phyloP scores from a whole-genome alignment of 2,329 filamentous ascomycete genomes.

The Phyllosticta capitalensis region DNA sequence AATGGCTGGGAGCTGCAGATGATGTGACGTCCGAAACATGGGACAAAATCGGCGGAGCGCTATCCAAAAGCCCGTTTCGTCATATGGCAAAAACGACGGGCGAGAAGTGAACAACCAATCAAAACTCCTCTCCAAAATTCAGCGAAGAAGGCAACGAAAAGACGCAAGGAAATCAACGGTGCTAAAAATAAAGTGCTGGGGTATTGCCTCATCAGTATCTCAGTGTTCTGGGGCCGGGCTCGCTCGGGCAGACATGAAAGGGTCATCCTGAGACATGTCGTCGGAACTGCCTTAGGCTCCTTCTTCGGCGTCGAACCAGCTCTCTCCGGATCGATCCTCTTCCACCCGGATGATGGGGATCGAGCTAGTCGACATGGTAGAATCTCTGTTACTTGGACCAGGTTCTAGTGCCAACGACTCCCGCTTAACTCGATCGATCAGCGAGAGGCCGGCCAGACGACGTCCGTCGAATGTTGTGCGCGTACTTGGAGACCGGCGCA shows the following conservation, averaged over 20 bases:
- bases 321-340: slow-evolving; percentile 6
- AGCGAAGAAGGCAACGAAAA: neutral
- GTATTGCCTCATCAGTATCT: slow-evolving; percentile 9
- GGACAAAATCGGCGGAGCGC: neutral
- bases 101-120: slow-evolving; percentile 1
- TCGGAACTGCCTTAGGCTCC: neutral
- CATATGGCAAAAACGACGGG: slow-evolving; percentile 7
- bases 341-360: neutral
- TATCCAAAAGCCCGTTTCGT: slow-evolving; percentile 6
- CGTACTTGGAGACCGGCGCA: slow-evolving; percentile 11
- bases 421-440: slow-evolving; percentile 8
- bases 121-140: neutral
- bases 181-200: slow-evolving; percentile 4
- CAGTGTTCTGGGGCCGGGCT: neutral
- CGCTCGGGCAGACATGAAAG: neutral
- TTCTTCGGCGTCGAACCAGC: slow-evolving; percentile 7
- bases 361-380: neutral
- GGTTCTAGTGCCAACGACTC: slow-evolving; percentile 1
- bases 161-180: neutral
- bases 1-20: slow-evolving; percentile 1
- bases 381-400: neutral
- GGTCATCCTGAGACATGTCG: neutral
- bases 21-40: neutral
- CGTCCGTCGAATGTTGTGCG: slow-evolving; percentile 10
- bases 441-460: slow-evolving; percentile 9